phyloP scores from a whole-genome alignment of 2,329 filamentous ascomycete species.

The Neurospora sp. region DNA sequence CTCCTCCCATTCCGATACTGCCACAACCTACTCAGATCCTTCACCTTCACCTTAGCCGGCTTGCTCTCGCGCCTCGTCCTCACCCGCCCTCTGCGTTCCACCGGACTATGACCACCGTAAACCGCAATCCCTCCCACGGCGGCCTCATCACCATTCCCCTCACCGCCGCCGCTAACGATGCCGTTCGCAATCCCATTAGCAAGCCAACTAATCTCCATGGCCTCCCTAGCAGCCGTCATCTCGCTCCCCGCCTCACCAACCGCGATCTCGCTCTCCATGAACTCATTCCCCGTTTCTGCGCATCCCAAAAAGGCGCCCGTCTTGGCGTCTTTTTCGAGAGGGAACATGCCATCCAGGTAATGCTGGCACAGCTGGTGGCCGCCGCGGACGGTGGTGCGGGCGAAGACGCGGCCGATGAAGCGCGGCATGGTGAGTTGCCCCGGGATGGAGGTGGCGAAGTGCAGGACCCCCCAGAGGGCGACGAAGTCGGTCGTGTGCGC shows the following conservation, averaged over 20 bases:
- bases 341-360: slow-evolving; percentile 54
- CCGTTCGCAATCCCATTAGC: slow-evolving; percentile 8
- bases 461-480: slow-evolving; percentile 62
- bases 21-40: slow-evolving; percentile 53
- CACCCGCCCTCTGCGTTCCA: slow-evolving; percentile 8
- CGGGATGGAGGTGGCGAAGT: slow-evolving; percentile 45
- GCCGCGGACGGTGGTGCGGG: slow-evolving; percentile 36
- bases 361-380: slow-evolving; percentile 53
- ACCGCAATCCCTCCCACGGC: slow-evolving; percentile 21
- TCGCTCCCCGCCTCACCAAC: slow-evolving; percentile 34
- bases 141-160: slow-evolving; percentile 19
- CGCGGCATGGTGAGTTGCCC: slow-evolving; percentile 40
- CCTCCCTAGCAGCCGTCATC: slow-evolving; percentile 34
- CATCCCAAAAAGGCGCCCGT: slow-evolving; percentile 28
- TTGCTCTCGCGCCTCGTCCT: slow-evolving; percentile 16
- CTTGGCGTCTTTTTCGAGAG: slow-evolving; percentile 32
- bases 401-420: slow-evolving; percentile 54
- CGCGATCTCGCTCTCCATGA: slow-evolving; percentile 50
- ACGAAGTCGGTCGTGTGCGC: slow-evolving; percentile 67
- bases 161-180: slow-evolving; percentile 25
- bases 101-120: slow-evolving; percentile 16
- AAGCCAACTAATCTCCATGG: slow-evolving; percentile 37
- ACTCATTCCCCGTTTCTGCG: slow-evolving; percentile 35
- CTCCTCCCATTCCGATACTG: slow-evolving; percentile 50
- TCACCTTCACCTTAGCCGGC: slow-evolving; percentile 37